Conservation (phyloP, 768 basidiomycete genomes). For the Clitopilus hobsonii region DNA sequence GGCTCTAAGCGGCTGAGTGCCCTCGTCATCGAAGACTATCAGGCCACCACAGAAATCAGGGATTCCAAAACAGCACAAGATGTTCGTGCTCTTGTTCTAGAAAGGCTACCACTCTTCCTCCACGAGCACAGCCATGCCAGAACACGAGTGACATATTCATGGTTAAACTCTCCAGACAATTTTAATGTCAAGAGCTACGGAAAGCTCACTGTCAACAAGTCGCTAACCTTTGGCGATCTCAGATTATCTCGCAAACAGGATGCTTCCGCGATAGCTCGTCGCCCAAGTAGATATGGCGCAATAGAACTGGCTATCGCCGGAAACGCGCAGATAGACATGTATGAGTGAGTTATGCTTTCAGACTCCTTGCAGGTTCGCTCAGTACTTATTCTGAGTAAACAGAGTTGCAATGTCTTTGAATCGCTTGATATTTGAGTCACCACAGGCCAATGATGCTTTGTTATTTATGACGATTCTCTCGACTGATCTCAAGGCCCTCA, state of each 20-base stretch:
- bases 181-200: conserved; percentile 69
- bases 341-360: conserved; percentile 60
- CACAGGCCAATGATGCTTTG: conserved; percentile 82
- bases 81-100: conserved; percentile 61
- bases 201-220: conserved; percentile 59
- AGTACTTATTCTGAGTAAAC: conserved; percentile 4
- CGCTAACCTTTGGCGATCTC: conserved; percentile 47
- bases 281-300: conserved; percentile 42
- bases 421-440: conserved; percentile 69
- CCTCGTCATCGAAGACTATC: conserved; percentile 76
- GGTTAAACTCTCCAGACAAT: conserved; percentile 60
- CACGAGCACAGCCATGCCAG: conserved; percentile 78
- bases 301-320: conserved; percentile 75
- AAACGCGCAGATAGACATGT: conserved; percentile 81
- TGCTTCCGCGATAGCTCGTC: conserved; percentile 68
- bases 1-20: conserved; percentile 72
- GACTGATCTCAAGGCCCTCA: conserved; percentile 79
- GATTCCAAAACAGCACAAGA: conserved; percentile 44
- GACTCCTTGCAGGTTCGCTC: neutral
- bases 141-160: conserved; percentile 55
- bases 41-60: conserved; percentile 47
- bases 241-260: conserved; percentile 54
- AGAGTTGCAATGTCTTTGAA: conserved; percentile 87
- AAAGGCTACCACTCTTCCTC: conserved; percentile 86
- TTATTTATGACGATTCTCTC: conserved; percentile 92